Conservation (phyloP, 768 basidiomycete species). For the Ramaria sp. region DNA sequence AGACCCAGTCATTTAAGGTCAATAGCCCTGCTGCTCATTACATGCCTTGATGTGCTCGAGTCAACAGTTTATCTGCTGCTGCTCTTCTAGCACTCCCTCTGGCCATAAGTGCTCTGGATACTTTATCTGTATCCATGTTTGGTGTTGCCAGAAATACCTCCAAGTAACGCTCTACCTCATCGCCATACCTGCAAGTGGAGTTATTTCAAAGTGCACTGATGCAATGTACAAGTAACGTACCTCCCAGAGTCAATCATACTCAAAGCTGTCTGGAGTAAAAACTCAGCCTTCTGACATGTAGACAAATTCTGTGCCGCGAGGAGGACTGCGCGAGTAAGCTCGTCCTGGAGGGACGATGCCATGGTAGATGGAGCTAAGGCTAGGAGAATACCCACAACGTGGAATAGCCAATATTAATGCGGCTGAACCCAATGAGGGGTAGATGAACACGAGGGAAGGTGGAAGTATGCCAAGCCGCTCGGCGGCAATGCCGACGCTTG, state of each 20-base stretch:
- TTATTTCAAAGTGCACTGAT: background rate
- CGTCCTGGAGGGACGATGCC: conserved; percentile 18
- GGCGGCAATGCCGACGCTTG: too few species aligned
- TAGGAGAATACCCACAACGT: too few species aligned
- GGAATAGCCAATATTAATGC: too few species aligned
- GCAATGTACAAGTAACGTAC: conserved; percentile 22
- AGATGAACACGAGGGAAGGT: too few species aligned
- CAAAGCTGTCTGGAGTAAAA: conserved; percentile 40
- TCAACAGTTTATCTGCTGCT: conserved; percentile 43
- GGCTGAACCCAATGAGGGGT: too few species aligned
- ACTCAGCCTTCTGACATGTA: conserved; percentile 34
- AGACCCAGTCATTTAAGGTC: background rate
- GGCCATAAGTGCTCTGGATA: conserved; percentile 45
- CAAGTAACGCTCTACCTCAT: conserved; percentile 52
- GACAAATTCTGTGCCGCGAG: conserved; percentile 38
- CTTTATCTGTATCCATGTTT: conserved; percentile 37
- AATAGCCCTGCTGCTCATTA: background rate
- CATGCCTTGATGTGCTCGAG: conserved; percentile 50
- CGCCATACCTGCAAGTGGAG: conserved; percentile 37
- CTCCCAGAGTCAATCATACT: conserved; percentile 39
- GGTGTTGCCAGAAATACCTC: conserved; percentile 59
- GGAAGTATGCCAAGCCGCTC: too few species aligned
- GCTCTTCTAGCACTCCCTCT: conserved; percentile 48
- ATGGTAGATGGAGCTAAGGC: too few species aligned
- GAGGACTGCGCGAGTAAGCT: conserved; percentile 40